These are phyloP conservation scores for Prunus padus DNA, from an alignment of 306 rosid genomes.

Conservation along the genomic window DNA sequence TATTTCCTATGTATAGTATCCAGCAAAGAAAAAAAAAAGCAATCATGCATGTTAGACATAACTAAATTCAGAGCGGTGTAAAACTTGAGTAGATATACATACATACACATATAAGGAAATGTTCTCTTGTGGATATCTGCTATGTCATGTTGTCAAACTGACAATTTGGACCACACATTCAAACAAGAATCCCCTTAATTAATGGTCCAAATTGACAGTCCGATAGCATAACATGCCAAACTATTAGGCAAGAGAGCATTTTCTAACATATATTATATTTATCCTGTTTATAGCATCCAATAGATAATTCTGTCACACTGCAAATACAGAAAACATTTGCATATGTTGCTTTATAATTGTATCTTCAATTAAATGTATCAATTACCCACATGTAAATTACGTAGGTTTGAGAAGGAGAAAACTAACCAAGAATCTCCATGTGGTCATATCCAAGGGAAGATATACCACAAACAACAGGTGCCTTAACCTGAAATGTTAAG, in stretches of 20 bases:
- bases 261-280: background rate
- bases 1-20: slow-evolving; percentile 55
- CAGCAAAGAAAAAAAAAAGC: slow-evolving; percentile 27
- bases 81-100: background rate
- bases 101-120: background rate
- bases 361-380: slow-evolving; percentile 18
- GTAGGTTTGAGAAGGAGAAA: slow-evolving; percentile 30
- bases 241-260: background rate
- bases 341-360: background rate
- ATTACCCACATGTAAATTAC: slow-evolving; percentile 17
- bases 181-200: background rate
- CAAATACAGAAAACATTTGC: background rate
- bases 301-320: background rate
- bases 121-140: background rate
- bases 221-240: background rate
- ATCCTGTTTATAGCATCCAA: background rate
- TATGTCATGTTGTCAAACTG: background rate
- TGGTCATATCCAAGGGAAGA: slow-evolving; percentile 96
- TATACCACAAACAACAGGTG: slow-evolving; percentile 88
- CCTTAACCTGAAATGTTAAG: slow-evolving; percentile 50
- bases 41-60: background rate
- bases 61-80: background rate
- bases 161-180: background rate
- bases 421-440: slow-evolving; percentile 98
- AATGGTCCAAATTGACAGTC: background rate